phyloP scores from a whole-genome alignment of 768 basidiomycete genomes.

The Russula ochroleuca region DNA sequence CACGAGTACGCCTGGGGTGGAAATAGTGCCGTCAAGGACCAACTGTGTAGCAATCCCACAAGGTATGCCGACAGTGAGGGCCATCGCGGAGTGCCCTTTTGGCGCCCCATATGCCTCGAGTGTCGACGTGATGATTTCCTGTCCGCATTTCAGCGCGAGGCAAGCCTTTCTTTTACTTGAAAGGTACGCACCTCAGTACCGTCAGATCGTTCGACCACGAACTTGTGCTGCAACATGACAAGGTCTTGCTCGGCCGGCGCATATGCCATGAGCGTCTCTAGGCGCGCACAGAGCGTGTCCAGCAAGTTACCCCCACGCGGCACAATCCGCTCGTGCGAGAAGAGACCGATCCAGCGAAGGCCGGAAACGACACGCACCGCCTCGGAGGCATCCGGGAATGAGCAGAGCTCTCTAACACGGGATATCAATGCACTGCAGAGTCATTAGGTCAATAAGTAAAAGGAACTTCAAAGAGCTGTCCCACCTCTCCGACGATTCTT shows the following conservation, averaged over 20 bases:
- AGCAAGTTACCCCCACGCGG: slow-evolving; percentile 74
- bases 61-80: slow-evolving; percentile 84
- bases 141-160: not conserved
- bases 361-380: slow-evolving; percentile 80
- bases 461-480: not conserved
- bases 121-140: slow-evolving; percentile 88
- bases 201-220: slow-evolving; percentile 84
- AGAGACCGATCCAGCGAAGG: slow-evolving; percentile 88
- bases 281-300: slow-evolving; percentile 86
- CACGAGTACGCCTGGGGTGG: slow-evolving; percentile 71
- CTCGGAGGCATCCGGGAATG: slow-evolving; percentile 70
- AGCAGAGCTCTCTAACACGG: slow-evolving; percentile 63
- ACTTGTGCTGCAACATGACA: slow-evolving; percentile 98
- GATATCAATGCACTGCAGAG: slow-evolving; percentile 60
- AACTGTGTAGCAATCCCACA: slow-evolving; percentile 93
- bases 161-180: not conserved
- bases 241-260: slow-evolving; percentile 88
- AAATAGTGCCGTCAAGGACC: slow-evolving; percentile 81
- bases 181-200: slow-evolving; percentile 54
- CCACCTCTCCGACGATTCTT: slow-evolving; percentile 67
- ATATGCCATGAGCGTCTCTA: slow-evolving; percentile 92
- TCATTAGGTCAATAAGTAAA: not conserved
- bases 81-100: slow-evolving; percentile 85
- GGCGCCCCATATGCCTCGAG: slow-evolving; percentile 84
- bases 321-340: slow-evolving; percentile 62